phyloP scores from a whole-genome alignment of 2,329 filamentous ascomycete genomes.

The Paecilomyces sp. region DNA sequence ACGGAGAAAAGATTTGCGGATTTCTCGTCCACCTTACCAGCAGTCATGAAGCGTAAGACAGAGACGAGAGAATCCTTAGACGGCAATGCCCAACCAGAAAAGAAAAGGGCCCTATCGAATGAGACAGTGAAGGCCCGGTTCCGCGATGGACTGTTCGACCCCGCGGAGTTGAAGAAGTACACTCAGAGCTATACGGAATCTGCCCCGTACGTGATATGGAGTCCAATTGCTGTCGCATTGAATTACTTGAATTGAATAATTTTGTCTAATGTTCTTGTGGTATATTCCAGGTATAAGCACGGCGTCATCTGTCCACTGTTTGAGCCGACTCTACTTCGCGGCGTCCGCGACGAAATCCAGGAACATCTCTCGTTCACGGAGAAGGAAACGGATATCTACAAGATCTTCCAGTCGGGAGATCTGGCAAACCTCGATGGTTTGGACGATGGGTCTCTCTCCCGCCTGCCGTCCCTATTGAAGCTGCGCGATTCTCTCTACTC shows the following conservation, averaged over 20 bases:
- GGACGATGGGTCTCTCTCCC: conserved; percentile 74
- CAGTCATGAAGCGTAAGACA: conserved; percentile 40
- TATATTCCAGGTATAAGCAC: conserved; percentile 67
- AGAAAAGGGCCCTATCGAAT: conserved; percentile 32
- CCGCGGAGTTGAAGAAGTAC: conserved; percentile 33
- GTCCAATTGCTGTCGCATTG: not conserved
- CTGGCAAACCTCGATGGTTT: conserved; percentile 93
- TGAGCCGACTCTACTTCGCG: conserved; percentile 71
- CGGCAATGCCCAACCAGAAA: conserved; percentile 27
- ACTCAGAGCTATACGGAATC: conserved; percentile 36
- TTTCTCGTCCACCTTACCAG: not conserved
- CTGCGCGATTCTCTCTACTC: conserved; percentile 96
- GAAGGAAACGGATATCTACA: conserved; percentile 99
- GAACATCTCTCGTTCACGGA: conserved; percentile 90
- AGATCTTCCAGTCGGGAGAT: conserved; percentile 97
- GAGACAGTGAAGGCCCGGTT: conserved; percentile 35
- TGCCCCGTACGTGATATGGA: conserved; percentile 29
- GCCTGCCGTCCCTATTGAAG: conserved; percentile 79
- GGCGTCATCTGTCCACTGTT: conserved; percentile 79
- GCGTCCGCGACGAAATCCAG: conserved; percentile 81
- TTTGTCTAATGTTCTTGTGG: not conserved
- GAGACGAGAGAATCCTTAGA: conserved; percentile 19
- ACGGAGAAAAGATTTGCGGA: not conserved
- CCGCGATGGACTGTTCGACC: conserved; percentile 37
- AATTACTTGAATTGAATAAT: too few relatives aligned